Percentiles rank a stretch among this genome's conserved stretches.
These are phyloP conservation scores for Yamadazyma diospyri DNA, from an alignment of 1,139 yeast species.

Conservation along the genomic window DNA sequence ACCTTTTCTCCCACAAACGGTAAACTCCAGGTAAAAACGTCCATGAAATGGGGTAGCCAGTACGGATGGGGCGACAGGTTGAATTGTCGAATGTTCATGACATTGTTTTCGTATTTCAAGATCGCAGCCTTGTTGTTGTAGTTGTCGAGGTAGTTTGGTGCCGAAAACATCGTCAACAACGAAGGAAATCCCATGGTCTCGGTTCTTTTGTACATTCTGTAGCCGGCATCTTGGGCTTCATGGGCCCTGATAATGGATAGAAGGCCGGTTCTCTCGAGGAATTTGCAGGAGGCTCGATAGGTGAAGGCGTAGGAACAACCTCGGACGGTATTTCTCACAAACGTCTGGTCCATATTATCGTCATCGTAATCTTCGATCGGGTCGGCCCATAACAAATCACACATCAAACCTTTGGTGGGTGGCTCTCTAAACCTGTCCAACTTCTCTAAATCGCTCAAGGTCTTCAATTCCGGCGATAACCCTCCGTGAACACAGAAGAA, in stretches of 20 bases:
- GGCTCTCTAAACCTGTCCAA: constrained; percentile 88
- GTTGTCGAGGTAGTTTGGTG: constrained; percentile 91
- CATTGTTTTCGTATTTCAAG: constrained; percentile 82
- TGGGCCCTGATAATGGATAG: constrained; percentile 90
- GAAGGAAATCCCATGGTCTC: constrained; percentile 90
- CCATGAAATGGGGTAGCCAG: constrained; percentile 97
- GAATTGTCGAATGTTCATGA: constrained; percentile 94
- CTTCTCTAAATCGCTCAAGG: constrained; percentile 64
- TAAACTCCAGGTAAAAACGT: constrained; percentile 94
- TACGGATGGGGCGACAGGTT: constrained; percentile 93
- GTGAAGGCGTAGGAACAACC: constrained; percentile 94
- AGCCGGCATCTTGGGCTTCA: constrained; percentile 98
- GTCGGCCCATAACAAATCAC: constrained; percentile 96
- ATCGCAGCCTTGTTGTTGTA: constrained; percentile 97
- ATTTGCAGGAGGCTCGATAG: constrained; percentile 78
- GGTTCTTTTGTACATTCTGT: constrained; percentile 88
- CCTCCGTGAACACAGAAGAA: constrained; percentile 98
- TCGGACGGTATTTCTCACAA: constrained; percentile 67
- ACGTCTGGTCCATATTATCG: constrained; percentile 49
- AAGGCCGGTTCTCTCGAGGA: constrained; percentile 74
- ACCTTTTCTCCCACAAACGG: constrained; percentile 98
- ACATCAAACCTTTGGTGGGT: constrained; percentile 91
- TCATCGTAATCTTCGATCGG: constrained; percentile 90
- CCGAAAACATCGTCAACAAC: constrained; percentile 87
- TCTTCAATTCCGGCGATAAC: constrained; percentile 77